Evolutionary conservation across 73 alveolate species (phyloP), one percentile per base, ranked within the genome.

Genomic region (Urostyla sp.): DNA sequence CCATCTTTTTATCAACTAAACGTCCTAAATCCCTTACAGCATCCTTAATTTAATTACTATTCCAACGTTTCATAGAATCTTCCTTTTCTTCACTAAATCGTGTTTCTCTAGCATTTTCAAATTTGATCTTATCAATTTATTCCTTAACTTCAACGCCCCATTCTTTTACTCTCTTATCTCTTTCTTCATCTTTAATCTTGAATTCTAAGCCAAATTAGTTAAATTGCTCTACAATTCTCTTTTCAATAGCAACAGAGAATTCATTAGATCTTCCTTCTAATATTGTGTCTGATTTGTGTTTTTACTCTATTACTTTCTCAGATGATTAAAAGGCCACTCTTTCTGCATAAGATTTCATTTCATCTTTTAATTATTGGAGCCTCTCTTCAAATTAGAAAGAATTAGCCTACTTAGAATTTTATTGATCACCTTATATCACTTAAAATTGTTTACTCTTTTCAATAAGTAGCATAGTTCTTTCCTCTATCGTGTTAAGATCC

Each of bases 231-330:
- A 52, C 80, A 21, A 37, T 20, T n/a, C 58, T 57, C 79, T 52
- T 76, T 38, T 85, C 93, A 6, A 76, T 52, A 20, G 59, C 85
- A 11, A 85, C 76, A 0, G 89, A 10, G 55, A 85, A 85, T 0
- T 76, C 93, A 27, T 85, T 50, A 66, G 89, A 85, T 48, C 93
- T 46, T 1, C 93, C 93, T 45, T 85, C 93, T 35, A 85, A 46
- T 13, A 85, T 32, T 63, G 76, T 56, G 34, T 31, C 80, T n/a
- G 76, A 84, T 34, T 57, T 59, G 51, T 26, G 38, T 79, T 21
- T 85, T 58, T n/a, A 63, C 23, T 63, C 83, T 8, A 69, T 69
- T 0, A 69, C 72, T 49, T 69, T 69, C 31, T 69, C 83, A 10
- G 83, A 49, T 26, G 44, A 46, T 48, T 69, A 26, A 49, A 31